A percentile compares a stretch with the other conserved stretches of the same genome.
phyloP scores from a whole-genome alignment of 441 rosid species.

The Melastoma candidum region DNA sequence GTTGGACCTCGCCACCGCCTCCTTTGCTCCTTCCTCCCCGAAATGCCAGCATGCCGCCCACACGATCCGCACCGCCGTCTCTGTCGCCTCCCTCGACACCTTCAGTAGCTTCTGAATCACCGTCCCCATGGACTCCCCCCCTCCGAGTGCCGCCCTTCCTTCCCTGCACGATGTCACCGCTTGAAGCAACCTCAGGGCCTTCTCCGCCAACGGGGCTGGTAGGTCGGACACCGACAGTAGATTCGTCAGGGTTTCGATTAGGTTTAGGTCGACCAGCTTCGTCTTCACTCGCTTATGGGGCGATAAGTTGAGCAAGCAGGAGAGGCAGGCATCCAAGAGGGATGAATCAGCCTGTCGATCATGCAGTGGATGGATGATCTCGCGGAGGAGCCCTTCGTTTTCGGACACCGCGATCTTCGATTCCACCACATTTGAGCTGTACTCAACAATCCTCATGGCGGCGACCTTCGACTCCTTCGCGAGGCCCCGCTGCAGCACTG shows the following conservation, averaged over 20 bases:
- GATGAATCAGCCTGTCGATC: slow-evolving; percentile 33
- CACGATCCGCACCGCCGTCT: slow-evolving; percentile 65
- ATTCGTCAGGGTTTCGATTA: slow-evolving; percentile 27
- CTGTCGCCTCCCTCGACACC: slow-evolving; percentile 61
- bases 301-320: slow-evolving; percentile 42
- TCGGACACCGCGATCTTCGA: slow-evolving; percentile 45
- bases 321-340: slow-evolving; percentile 45
- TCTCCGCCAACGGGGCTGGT: slow-evolving; percentile 37
- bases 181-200: slow-evolving; percentile 50
- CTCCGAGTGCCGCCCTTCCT: slow-evolving; percentile 21
- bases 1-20: slow-evolving; percentile 50
- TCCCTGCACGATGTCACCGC: slow-evolving; percentile 6
- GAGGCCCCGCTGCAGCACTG: slow-evolving; percentile 29
- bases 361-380: slow-evolving; percentile 27
- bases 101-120: slow-evolving; percentile 53
- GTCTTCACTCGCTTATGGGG: slow-evolving; percentile 35
- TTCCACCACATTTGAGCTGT: slow-evolving; percentile 32
- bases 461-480: slow-evolving; percentile 36
- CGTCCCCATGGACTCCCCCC: slow-evolving; percentile 41
- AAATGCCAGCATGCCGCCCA: slow-evolving; percentile 66
- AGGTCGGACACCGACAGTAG: slow-evolving; percentile 27
- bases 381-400: slow-evolving; percentile 37
- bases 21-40: slow-evolving; percentile 47
- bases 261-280: slow-evolving; percentile 28
- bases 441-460: slow-evolving; percentile 41